These are phyloP conservation scores for Brettanomyces custersianus DNA, from an alignment of 805 yeast species.

Conservation along the genomic window DNA sequence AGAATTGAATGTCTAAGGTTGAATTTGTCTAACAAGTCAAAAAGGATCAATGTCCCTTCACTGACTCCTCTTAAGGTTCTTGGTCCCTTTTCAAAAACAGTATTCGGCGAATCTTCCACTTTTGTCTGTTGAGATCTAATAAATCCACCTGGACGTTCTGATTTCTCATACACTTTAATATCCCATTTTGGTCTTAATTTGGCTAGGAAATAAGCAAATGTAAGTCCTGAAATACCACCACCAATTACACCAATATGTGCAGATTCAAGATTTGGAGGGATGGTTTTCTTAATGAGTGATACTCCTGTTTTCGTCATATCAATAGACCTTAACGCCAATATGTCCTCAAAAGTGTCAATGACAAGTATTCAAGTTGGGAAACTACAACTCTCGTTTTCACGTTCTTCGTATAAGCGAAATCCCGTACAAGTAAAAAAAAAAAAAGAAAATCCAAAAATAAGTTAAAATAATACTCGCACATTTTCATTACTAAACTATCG, in stretches of 20 bases:
- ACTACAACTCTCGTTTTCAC: too few species aligned
- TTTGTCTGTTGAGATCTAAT: slow-evolving; percentile 43
- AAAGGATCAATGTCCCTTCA: slow-evolving; percentile 62
- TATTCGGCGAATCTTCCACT: slow-evolving; percentile 18
- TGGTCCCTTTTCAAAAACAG: slow-evolving; percentile 77
- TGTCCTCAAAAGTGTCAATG: too few species aligned
- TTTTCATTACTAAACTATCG: too few species aligned
- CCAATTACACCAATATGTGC: slow-evolving; percentile 68
- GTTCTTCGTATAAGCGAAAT: too few species aligned
- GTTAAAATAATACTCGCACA: too few species aligned
- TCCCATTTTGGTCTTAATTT: slow-evolving; percentile 69
- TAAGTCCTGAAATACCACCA: slow-evolving; percentile 80
- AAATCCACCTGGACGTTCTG: slow-evolving; percentile 67
- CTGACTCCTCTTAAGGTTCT: slow-evolving; percentile 80
- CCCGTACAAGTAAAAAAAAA: too few species aligned
- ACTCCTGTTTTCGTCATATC: too few species aligned
- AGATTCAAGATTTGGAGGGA: slow-evolving; percentile 11
- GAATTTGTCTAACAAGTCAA: slow-evolving; percentile 48
- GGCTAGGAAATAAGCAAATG: slow-evolving; percentile 59
- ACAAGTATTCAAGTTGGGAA: too few species aligned
- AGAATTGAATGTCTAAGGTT: slow-evolving; percentile 41
- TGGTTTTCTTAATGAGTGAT: slow-evolving; percentile 7
- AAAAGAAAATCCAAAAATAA: too few species aligned
- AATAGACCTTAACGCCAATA: too few species aligned
- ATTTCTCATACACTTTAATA: slow-evolving; percentile 53